Evolutionary conservation across 352 stramenopile species (phyloP).

Genomic region (Phytophthora cajani): DNA sequence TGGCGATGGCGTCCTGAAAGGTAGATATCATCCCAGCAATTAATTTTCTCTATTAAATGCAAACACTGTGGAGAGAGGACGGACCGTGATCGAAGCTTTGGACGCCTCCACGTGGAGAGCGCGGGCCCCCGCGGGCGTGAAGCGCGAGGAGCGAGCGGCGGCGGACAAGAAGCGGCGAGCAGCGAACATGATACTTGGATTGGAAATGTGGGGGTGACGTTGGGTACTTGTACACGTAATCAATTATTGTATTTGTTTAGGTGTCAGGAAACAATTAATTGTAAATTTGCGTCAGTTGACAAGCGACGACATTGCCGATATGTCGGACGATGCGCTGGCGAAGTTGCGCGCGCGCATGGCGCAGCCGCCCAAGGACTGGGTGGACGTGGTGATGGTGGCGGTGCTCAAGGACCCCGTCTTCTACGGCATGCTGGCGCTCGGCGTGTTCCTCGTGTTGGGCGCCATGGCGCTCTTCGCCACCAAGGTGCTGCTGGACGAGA

Average conservation of each 20-base stretch:
- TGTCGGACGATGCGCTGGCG: slow-evolving; percentile 28
- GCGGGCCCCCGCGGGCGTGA: slow-evolving; percentile 25
- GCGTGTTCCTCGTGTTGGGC: slow-evolving; percentile 57
- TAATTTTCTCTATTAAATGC: background rate
- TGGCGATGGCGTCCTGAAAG: slow-evolving; percentile 61
- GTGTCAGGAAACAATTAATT: background rate
- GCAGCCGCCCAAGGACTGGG: slow-evolving; percentile 66
- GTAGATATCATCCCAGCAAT: background rate
- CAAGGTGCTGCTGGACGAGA: slow-evolving; percentile 62
- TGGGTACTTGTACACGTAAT: background rate
- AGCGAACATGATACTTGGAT: slow-evolving; percentile 23
- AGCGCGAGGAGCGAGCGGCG: slow-evolving; percentile 21
- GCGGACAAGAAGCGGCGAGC: slow-evolving; percentile 27
- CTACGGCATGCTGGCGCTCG: slow-evolving; percentile 51
- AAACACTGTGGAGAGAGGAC: background rate
- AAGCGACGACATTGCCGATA: slow-evolving; percentile 1
- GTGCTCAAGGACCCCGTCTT: slow-evolving; percentile 72
- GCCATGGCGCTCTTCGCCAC: slow-evolving; percentile 65
- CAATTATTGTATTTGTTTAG: background rate
- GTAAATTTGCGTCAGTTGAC: background rate
- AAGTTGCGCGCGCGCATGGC: slow-evolving; percentile 58
- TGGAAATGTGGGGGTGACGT: slow-evolving; percentile 10
- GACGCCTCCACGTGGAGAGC: slow-evolving; percentile 69
- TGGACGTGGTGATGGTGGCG: slow-evolving; percentile 64
- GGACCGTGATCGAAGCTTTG: slow-evolving; percentile 64